Percentiles rank a stretch among this genome's conserved stretches.
phyloP scores from a whole-genome alignment of 2,329 filamentous ascomycete species.

The Colletotrichum sp. region DNA sequence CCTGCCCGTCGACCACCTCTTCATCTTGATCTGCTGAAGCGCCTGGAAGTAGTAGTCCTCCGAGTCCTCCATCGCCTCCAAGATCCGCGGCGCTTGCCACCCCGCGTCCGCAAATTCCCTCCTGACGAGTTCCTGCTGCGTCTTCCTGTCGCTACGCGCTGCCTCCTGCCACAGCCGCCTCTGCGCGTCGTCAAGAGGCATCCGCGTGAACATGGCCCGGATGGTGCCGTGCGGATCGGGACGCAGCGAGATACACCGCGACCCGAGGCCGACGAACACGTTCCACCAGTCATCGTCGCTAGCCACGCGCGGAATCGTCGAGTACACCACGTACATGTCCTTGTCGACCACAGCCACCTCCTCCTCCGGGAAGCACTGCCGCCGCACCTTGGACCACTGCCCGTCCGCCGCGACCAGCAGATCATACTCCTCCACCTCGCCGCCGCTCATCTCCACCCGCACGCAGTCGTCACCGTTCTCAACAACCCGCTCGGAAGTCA shows the following conservation, averaged over 20 bases:
- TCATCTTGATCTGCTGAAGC: conserved; percentile 45
- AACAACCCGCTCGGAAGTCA: not conserved
- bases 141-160: conserved; percentile 12
- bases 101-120: conserved; percentile 40
- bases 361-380: conserved; percentile 37
- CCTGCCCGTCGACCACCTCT: conserved; percentile 37
- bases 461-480: conserved; percentile 33
- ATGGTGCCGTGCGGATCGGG: conserved; percentile 15
- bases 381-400: conserved; percentile 52
- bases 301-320: conserved; percentile 30
- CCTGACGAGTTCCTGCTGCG: conserved; percentile 40
- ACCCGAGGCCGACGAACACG: conserved; percentile 3
- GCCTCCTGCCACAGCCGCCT: not conserved
- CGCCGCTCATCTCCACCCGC: conserved; percentile 45
- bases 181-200: not conserved
- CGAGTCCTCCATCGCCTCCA: conserved; percentile 31
- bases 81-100: conserved; percentile 40
- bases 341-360: conserved; percentile 23
- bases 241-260: not conserved
- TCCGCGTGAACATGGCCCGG: conserved; percentile 2
- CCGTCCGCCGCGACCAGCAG: conserved; percentile 62
- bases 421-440: conserved; percentile 48
- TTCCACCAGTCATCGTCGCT: conserved; percentile 21
- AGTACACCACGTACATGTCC: conserved; percentile 35
- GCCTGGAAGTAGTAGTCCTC: conserved; percentile 49